Percentiles rank a stretch among this genome's conserved stretches.
phyloP scores from a whole-genome alignment of 2,329 filamentous ascomycete genomes.

The Calonectria multiphialidica region DNA sequence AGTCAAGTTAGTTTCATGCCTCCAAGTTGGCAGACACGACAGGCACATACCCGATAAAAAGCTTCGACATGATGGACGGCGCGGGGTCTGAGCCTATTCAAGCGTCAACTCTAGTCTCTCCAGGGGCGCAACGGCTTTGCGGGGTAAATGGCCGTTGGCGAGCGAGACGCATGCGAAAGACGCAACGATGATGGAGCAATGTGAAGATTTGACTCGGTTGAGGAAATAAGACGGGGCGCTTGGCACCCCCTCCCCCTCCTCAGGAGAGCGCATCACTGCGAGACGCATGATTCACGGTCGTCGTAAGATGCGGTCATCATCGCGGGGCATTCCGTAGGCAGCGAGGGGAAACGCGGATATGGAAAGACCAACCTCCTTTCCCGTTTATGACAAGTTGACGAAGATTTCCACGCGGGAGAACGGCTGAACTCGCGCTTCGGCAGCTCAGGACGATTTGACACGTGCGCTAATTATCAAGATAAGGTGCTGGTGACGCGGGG shows the following conservation, averaged over 20 bases:
- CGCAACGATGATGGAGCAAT: conserved; percentile 5
- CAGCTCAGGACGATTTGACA: conserved; percentile 6
- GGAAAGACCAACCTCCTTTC: conserved; percentile 21
- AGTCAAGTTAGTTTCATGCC: conserved; percentile 35
- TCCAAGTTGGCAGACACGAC: neutral
- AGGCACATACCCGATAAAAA: conserved; percentile 87
- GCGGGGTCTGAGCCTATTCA: conserved; percentile 28
- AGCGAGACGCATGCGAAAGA: neutral
- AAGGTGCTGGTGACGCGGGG: conserved; percentile 26
- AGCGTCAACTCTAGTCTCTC: conserved; percentile 27
- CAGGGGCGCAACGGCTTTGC: conserved; percentile 8
- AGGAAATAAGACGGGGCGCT: conserved; percentile 14
- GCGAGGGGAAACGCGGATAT: neutral
- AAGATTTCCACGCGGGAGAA: neutral
- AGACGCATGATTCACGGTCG: conserved; percentile 12
- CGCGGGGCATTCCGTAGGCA: conserved; percentile 20
- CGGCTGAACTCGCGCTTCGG: neutral
- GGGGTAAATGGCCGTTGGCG: neutral
- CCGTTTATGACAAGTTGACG: neutral
- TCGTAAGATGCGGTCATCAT: conserved; percentile 15
- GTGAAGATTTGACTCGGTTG: neutral
- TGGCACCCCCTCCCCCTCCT: conserved; percentile 8
- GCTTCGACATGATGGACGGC: conserved; percentile 80
- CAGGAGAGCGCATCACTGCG: conserved; percentile 9
- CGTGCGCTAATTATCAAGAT: conserved; percentile 38